A percentile compares a stretch with the other conserved stretches of the same genome.
Conservation (phyloP, 164 flowering plant species). For the Vitis amurensis region DNA sequence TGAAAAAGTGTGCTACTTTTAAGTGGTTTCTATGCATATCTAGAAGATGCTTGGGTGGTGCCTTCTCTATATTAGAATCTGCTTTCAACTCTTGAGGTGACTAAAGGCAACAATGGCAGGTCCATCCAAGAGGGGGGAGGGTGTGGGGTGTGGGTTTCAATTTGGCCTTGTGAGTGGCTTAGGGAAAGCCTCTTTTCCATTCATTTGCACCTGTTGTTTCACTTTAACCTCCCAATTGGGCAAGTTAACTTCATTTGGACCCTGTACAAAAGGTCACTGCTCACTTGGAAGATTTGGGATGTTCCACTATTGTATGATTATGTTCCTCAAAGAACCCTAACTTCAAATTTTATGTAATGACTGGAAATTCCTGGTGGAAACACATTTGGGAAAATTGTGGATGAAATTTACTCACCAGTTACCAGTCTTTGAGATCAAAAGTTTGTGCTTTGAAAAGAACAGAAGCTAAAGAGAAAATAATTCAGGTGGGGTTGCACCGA, state of each 20-base stretch:
- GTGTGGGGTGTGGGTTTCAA: not conserved
- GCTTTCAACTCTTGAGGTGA: conserved; percentile 42
- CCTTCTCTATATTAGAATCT: conserved; percentile 30
- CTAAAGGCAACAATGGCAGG: conserved; percentile 32
- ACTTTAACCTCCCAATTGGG: conserved; percentile 10
- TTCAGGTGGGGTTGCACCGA: conserved; percentile 9
- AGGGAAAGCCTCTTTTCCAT: conserved; percentile 23
- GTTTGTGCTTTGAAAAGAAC: not conserved
- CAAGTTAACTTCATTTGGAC: not conserved
- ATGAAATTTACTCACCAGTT: no score
- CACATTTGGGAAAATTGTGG: not conserved
- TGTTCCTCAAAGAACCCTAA: not conserved
- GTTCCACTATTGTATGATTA: not conserved
- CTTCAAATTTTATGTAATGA: not conserved
- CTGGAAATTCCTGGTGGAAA: not conserved
- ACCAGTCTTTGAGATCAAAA: no score
- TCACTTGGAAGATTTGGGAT: not conserved
- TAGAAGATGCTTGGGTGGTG: conserved; percentile 31
- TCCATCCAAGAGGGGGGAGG: conserved; percentile 12
- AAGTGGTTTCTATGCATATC: conserved; percentile 27
- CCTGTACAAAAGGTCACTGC: not conserved
- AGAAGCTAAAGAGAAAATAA: not conserved
- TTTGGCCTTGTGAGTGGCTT: conserved; percentile 16
- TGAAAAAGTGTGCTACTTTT: conserved; percentile 36
- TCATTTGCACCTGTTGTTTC: conserved; percentile 18